Conservation (phyloP, 169 alveolate genomes). For the Cryptosporidium meleagridis region DNA sequence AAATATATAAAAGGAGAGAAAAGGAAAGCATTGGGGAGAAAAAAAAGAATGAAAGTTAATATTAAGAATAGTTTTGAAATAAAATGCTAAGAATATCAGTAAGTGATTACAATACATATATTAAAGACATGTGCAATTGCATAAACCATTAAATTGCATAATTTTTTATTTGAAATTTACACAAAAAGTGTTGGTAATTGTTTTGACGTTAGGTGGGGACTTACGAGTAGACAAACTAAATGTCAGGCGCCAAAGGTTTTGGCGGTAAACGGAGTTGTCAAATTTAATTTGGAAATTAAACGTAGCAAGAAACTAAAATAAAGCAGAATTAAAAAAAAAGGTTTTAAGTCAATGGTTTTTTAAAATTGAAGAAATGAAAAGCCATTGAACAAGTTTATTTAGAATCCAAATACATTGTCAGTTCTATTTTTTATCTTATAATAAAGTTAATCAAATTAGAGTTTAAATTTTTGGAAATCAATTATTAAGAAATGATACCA, state of each 20-base stretch:
- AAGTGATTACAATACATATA: background rate
- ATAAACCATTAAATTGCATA: too few relatives aligned
- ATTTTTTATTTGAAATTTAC: background rate
- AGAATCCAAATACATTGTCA: background rate
- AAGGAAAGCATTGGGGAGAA: too few relatives aligned
- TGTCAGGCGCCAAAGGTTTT: background rate
- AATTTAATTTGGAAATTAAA: background rate
- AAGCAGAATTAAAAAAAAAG: background rate
- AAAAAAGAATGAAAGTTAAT: too few relatives aligned
- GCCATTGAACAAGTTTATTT: background rate
- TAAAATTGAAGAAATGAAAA: background rate
- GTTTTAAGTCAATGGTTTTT: background rate
- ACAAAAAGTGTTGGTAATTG: too few relatives aligned
- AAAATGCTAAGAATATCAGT: too few relatives aligned
- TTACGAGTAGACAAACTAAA: background rate
- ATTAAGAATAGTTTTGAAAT: too few relatives aligned
- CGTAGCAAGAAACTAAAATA: background rate
- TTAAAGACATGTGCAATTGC: background rate
- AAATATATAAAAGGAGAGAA: too few relatives aligned
- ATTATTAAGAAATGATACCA: constrained; percentile 1
- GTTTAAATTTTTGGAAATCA: background rate
- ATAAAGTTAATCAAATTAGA: background rate
- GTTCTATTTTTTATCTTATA: background rate
- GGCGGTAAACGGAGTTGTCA: background rate
- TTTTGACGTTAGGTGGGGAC: background rate